These are phyloP conservation scores for Pestalotiopsis sp. DNA, from an alignment of 2,329 filamentous ascomycete genomes.

Conservation along the genomic window DNA sequence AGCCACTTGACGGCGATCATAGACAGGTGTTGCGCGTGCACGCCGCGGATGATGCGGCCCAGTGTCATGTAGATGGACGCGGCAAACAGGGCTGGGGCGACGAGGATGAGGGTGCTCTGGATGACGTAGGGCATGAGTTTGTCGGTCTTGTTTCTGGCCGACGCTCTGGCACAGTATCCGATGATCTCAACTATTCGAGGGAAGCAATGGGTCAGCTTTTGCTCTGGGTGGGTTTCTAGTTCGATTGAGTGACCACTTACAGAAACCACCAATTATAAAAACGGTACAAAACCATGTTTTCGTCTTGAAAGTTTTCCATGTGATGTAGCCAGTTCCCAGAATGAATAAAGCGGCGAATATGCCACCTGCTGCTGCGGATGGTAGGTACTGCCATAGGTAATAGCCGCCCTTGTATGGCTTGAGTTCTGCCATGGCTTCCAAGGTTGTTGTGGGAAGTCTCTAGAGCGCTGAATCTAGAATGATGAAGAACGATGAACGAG, in stretches of 20 bases:
- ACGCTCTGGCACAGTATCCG: background rate
- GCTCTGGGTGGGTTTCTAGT: background rate
- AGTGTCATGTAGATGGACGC: slow-evolving; percentile 56
- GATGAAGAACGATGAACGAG: no score
- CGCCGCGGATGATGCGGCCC: slow-evolving; percentile 41
- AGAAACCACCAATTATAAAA: slow-evolving; percentile 48
- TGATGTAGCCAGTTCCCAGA: slow-evolving; percentile 39
- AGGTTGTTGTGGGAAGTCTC: no score
- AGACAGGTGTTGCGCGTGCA: slow-evolving; percentile 34
- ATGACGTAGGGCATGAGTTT: slow-evolving; percentile 40
- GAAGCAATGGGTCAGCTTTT: no score
- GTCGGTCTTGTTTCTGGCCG: slow-evolving; percentile 24
- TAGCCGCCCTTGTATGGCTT: slow-evolving; percentile 31
- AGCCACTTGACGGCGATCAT: slow-evolving; percentile 36
- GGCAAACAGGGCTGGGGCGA: slow-evolving; percentile 51
- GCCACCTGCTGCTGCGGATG: slow-evolving; percentile 45
- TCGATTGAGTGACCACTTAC: slow-evolving; percentile 37
- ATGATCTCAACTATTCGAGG: background rate
- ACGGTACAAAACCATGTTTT: slow-evolving; percentile 54
- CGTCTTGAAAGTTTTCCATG: slow-evolving; percentile 43
- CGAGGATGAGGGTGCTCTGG: slow-evolving; percentile 45
- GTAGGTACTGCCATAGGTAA: slow-evolving; percentile 39
- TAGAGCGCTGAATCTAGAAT: no score
- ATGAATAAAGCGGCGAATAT: slow-evolving; percentile 46
- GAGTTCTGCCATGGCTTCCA: slow-evolving; percentile 15